These are phyloP conservation scores for Nemania sp. DNA, from an alignment of 2,329 filamentous ascomycete species.

Conservation along the genomic window DNA sequence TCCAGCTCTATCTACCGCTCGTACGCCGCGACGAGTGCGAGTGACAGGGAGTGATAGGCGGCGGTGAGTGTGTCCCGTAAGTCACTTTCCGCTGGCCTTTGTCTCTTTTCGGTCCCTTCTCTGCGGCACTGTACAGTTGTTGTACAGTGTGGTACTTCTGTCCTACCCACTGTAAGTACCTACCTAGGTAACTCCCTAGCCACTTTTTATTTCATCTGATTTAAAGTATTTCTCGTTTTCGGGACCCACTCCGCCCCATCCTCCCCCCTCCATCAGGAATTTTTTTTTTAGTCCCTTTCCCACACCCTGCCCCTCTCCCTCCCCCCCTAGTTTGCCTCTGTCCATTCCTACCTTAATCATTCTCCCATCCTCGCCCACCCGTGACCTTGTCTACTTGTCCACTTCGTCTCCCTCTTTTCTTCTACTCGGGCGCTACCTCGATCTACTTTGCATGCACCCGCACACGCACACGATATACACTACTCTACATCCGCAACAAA, in stretches of 20 bases:
- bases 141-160: not conserved
- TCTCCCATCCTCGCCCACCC: constrained; percentile 35
- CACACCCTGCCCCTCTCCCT: constrained; percentile 28
- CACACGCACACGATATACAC: constrained; percentile 37
- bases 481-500: constrained; percentile 22
- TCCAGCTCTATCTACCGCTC: constrained; percentile 13
- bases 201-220: constrained; percentile 20
- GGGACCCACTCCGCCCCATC: constrained; percentile 14
- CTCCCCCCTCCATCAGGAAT: constrained; percentile 19
- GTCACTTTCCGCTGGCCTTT: constrained; percentile 21
- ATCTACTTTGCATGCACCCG: constrained; percentile 44
- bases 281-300: constrained; percentile 11
- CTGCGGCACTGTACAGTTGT: not conserved
- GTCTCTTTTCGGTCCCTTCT: constrained; percentile 16
- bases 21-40: not conserved
- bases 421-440: constrained; percentile 41
- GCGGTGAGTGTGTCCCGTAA: constrained; percentile 27
- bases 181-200: constrained; percentile 12
- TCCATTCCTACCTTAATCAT: constrained; percentile 35
- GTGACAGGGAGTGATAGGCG: constrained; percentile 6
- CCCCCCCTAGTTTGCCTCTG: constrained; percentile 31
- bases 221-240: constrained; percentile 7
- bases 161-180: too few relatives aligned
- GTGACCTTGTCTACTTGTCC: constrained; percentile 42
- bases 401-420: constrained; percentile 39